Evolutionary conservation across 345 rosid species (phyloP).

Genomic region (Citrus maxima): DNA sequence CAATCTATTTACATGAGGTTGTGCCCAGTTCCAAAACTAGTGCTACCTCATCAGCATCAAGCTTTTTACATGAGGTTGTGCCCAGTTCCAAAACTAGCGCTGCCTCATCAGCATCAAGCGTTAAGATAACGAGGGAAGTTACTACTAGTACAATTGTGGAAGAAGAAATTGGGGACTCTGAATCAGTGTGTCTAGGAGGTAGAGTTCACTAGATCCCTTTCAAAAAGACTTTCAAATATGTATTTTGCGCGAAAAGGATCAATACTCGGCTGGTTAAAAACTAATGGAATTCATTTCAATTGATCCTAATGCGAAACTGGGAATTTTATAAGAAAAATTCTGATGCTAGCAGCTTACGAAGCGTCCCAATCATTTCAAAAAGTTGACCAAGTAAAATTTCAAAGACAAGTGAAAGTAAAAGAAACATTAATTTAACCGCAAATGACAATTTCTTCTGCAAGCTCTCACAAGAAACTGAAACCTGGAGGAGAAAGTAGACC

Average conservation of each 20-base stretch:
- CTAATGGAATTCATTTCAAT: not conserved
- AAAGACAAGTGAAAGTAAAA: too few relatives aligned
- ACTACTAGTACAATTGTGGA: constrained; percentile 17
- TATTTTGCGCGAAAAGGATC: not conserved
- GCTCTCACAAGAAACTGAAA: not conserved
- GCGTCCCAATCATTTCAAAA: too few relatives aligned
- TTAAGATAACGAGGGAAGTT: constrained; percentile 33
- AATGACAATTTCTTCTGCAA: not conserved
- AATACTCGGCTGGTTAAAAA: not conserved
- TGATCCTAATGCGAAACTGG: not conserved
- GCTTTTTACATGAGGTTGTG: constrained; percentile 18
- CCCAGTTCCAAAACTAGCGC: not conserved
- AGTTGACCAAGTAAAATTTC: too few relatives aligned
- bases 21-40: not conserved
- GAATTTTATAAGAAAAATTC: too few relatives aligned
- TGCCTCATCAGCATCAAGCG: constrained; percentile 33
- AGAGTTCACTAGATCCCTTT: not conserved
- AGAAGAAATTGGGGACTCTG: constrained; percentile 43
- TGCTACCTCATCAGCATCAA: constrained; percentile 21
- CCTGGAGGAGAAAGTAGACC: not conserved
- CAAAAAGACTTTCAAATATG: not conserved
- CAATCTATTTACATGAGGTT: constrained; percentile 20
- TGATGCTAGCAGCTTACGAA: too few relatives aligned
- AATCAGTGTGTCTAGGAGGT: constrained; percentile 33
- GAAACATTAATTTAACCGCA: too few relatives aligned